Evolutionary conservation across 306 rosid genomes (phyloP).

Genomic region (Echinosophora koreensis): DNA sequence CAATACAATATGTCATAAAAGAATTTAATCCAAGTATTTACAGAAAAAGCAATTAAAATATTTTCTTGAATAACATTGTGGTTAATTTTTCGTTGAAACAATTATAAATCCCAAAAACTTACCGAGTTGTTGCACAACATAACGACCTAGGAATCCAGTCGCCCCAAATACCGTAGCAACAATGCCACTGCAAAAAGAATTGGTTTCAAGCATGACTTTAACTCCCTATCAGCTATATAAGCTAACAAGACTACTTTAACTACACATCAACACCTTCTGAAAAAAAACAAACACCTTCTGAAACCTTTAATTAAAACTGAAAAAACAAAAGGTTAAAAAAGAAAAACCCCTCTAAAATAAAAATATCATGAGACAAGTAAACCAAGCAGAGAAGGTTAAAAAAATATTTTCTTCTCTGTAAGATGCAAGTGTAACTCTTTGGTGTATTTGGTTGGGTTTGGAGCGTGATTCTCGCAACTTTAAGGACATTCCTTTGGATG

Average conservation of each 20-base stretch:
- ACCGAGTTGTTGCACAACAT: constrained; percentile 98
- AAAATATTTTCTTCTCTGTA: too few species aligned
- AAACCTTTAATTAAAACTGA: constrained; percentile 20
- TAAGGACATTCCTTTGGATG: neutral
- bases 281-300: constrained; percentile 24
- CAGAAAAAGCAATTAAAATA: constrained; percentile 6
- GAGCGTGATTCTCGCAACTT: neutral
- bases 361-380: neutral
- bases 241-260: constrained; percentile 40
- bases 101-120: constrained; percentile 40
- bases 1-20: neutral
- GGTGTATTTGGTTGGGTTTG: neutral
- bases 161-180: constrained; percentile 97
- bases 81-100: constrained; percentile 19
- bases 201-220: constrained; percentile 39
- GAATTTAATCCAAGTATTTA: constrained; percentile 4
- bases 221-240: constrained; percentile 38
- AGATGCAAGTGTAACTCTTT: too few species aligned
- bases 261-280: constrained; percentile 38
- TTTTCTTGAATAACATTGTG: neutral
- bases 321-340: constrained; percentile 1
- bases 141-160: constrained; percentile 98
- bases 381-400: constrained; percentile 19
- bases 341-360: neutral
- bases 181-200: constrained; percentile 78